phyloP scores from a whole-genome alignment of 768 basidiomycete genomes.

The Trametes cinnabarina region DNA sequence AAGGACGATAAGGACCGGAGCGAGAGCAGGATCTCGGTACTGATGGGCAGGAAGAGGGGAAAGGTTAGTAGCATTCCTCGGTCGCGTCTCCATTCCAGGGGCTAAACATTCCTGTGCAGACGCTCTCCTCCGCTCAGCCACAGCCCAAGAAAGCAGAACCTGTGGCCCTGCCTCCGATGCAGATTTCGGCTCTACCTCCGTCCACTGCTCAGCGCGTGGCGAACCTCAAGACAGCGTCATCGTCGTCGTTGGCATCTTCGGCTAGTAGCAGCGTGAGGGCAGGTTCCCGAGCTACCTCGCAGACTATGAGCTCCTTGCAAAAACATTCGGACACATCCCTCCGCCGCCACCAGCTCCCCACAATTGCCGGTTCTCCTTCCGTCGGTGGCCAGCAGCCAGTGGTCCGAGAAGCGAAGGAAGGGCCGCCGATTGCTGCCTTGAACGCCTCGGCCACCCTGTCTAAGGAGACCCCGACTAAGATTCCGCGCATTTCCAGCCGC shows the following conservation, averaged over 20 bases:
- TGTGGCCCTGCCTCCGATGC: constrained; percentile 83
- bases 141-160: constrained; percentile 63
- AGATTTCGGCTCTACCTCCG: constrained; percentile 80
- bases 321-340: constrained; percentile 84
- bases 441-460: constrained; percentile 52
- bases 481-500: constrained; percentile 87
- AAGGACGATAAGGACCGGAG: constrained; percentile 83
- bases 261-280: constrained; percentile 42
- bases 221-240: constrained; percentile 61
- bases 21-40: constrained; percentile 82
- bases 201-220: constrained; percentile 84
- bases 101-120: constrained; percentile 44
- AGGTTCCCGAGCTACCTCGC: constrained; percentile 68
- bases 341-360: constrained; percentile 74
- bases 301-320: constrained; percentile 84
- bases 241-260: constrained; percentile 44
- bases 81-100: constrained; percentile 6
- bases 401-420: constrained; percentile 57
- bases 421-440: constrained; percentile 48
- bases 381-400: constrained; percentile 60
- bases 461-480: constrained; percentile 91
- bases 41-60: constrained; percentile 87
- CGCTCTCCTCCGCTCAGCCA: constrained; percentile 71
- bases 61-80: constrained; percentile 57
- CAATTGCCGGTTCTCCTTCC: constrained; percentile 92